A percentile compares a stretch with the other conserved stretches of the same genome.
Evolutionary conservation across 2,329 filamentous ascomycete genomes (phyloP).

Genomic region (Diaporthe sp.): DNA sequence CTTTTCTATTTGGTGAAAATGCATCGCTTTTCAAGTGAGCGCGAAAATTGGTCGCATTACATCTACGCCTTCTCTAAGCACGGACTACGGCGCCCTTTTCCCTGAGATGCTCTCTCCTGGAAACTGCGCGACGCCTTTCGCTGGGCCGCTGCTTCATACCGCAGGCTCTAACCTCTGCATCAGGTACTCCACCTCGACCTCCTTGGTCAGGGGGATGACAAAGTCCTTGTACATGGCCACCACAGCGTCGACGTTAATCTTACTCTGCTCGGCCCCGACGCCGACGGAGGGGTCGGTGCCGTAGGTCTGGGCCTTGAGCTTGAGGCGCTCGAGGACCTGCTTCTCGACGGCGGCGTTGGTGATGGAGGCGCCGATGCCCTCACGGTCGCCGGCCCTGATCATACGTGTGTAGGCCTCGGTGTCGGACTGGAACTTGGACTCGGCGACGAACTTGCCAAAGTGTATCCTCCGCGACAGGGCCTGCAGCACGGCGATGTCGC

Average conservation of each 20-base stretch:
- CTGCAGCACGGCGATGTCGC: constrained; percentile 91
- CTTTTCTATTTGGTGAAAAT: not conserved
- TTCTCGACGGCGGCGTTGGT: constrained; percentile 91
- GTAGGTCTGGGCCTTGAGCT: constrained; percentile 93
- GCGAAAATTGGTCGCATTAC: not conserved
- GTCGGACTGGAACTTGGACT: constrained; percentile 92
- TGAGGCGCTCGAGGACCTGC: constrained; percentile 88
- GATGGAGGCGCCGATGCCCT: constrained; percentile 89
- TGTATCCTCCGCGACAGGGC: constrained; percentile 92
- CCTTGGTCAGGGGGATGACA: constrained; percentile 98
- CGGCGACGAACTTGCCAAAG: constrained; percentile 98
- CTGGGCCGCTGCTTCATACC: constrained; percentile 28
- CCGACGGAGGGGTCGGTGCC: constrained; percentile 85
- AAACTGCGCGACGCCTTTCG: not conserved
- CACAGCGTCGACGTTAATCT: constrained; percentile 94
- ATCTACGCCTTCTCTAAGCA: not conserved
- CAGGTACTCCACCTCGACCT: constrained; percentile 97
- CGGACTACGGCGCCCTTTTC: not conserved
- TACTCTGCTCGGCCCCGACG: constrained; percentile 70
- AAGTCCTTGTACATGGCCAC: constrained; percentile 91
- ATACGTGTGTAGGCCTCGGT: constrained; percentile 83
- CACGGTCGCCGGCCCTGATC: constrained; percentile 84
- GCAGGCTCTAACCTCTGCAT: constrained; percentile 84
- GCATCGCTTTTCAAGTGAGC: not conserved
- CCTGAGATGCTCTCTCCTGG: not conserved